Evolutionary conservation across 1,139 yeast species (phyloP).

Genomic region (Saccharomyces uvarum): DNA sequence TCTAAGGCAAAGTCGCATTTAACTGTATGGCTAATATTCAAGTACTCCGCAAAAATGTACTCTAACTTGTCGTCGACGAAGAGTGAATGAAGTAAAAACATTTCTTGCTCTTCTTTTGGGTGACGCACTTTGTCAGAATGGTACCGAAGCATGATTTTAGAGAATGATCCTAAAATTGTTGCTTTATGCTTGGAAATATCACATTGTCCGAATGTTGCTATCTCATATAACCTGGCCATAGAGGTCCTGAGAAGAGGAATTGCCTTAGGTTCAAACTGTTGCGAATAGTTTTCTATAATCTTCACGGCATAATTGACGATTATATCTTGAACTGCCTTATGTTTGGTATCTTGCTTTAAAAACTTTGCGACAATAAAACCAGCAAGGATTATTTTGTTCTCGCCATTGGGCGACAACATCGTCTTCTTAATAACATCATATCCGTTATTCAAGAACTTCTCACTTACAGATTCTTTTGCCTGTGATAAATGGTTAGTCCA

Average conservation of each 20-base stretch:
- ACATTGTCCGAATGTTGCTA: background rate
- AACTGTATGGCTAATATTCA: background rate
- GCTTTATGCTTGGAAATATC: background rate
- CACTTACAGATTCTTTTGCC: conserved; percentile 17
- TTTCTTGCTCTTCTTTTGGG: background rate
- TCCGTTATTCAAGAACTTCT: conserved; percentile 9
- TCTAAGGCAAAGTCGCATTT: background rate
- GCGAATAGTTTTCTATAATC: background rate
- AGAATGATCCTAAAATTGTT: background rate
- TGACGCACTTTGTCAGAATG: background rate
- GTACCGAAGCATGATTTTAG: background rate
- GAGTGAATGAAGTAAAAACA: background rate
- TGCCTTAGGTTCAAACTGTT: background rate
- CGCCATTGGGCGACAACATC: conserved; percentile 6
- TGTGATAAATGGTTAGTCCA: conserved; percentile 26
- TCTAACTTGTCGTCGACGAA: background rate
- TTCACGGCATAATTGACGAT: background rate
- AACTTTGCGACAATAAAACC: background rate
- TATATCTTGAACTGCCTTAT: background rate
- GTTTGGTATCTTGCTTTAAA: background rate
- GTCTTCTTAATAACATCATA: conserved; percentile 2
- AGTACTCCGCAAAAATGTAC: background rate
- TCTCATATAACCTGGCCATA: background rate
- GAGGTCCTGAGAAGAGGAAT: background rate
- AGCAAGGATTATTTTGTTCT: background rate